Base-by-base conservation (phyloP, 1,284 basidiomycete genomes). In the Ceratobasidium sp. region DNA sequence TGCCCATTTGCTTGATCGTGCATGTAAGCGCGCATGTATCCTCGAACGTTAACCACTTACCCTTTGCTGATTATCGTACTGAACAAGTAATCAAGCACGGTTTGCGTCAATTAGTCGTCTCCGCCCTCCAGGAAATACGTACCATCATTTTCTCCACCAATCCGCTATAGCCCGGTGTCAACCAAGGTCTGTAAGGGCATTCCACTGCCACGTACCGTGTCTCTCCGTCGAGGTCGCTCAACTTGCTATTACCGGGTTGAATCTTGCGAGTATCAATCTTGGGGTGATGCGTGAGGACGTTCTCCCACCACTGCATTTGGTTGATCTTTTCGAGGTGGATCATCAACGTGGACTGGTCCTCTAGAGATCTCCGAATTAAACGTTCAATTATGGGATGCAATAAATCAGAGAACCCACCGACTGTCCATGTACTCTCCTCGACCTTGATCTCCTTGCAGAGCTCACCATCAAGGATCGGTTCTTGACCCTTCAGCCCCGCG, bases 91-190 rank as follows among this genome's bases (percentile, higher is more conserved):
- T 38, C n/a, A 9, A n/a, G 36, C 69, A 61, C 54, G 75, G 40
- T 46, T 74, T 28, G 72, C n/a, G 46, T 51, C 48, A 72, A 9
- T 44, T 38, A 8, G n/a, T n/a, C 21, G 30, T 12, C 36, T 23
- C n/a, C 36, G 6, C 23, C 6, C n/a, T 28, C 12, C 18, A n/a
- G 38, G 8, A 38, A n/a, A 54, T 30, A 21, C 91, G 77, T 82
- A 95, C 96, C 96, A 99, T 99, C 97, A 99, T 99, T 84, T 99
- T 99, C 82, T 99, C 97, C 0, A 99, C 97, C 93, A 99, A 94
- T 0, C 93, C 94, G 77, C 96, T 92, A 78, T 70, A 73, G 70
- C 48, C 76, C 40, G 76, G 61, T 70, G 16, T 46, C 59, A 60
- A 36, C 40, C 54, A 28, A 59, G 11, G 28, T 60, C 30, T 40